Evolutionary conservation across 2,329 filamentous ascomycete species (phyloP).

Genomic region (Verticillium longisporum): DNA sequence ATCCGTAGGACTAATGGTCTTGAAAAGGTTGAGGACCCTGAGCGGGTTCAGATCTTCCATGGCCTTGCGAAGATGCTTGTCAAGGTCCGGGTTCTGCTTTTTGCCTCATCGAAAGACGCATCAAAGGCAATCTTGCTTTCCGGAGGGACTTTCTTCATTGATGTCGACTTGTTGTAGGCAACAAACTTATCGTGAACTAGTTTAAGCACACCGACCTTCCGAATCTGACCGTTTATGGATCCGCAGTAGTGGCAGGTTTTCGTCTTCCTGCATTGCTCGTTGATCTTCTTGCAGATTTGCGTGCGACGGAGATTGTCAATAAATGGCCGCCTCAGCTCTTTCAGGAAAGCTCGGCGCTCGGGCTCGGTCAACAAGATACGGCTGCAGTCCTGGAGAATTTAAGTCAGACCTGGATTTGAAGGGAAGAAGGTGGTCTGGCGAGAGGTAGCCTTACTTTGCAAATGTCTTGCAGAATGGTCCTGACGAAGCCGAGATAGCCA

Average conservation of each 20-base stretch:
- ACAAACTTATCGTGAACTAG: constrained; percentile 90
- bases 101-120: constrained; percentile 77
- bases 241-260: constrained; percentile 76
- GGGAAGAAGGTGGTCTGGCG: neutral
- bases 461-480: constrained; percentile 86
- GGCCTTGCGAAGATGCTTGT: constrained; percentile 86
- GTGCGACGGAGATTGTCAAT: constrained; percentile 81
- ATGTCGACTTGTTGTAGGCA: constrained; percentile 80
- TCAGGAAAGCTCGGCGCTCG: constrained; percentile 71
- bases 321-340: constrained; percentile 69
- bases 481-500: constrained; percentile 90
- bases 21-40: constrained; percentile 84
- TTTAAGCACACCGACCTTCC: constrained; percentile 88
- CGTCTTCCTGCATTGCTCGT: constrained; percentile 82
- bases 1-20: constrained; percentile 74
- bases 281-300: constrained; percentile 81
- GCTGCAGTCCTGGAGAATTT: constrained; percentile 59
- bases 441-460: constrained; percentile 60
- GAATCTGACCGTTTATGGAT: constrained; percentile 81
- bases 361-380: constrained; percentile 74
- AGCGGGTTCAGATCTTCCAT: constrained; percentile 92
- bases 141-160: constrained; percentile 76
- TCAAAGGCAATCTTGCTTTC: constrained; percentile 80
- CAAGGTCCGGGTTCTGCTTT: constrained; percentile 71
- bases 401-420: neutral